These are phyloP conservation scores for Cercospora sp. DNA, from an alignment of 2,329 filamentous ascomycete species.

Conservation along the genomic window DNA sequence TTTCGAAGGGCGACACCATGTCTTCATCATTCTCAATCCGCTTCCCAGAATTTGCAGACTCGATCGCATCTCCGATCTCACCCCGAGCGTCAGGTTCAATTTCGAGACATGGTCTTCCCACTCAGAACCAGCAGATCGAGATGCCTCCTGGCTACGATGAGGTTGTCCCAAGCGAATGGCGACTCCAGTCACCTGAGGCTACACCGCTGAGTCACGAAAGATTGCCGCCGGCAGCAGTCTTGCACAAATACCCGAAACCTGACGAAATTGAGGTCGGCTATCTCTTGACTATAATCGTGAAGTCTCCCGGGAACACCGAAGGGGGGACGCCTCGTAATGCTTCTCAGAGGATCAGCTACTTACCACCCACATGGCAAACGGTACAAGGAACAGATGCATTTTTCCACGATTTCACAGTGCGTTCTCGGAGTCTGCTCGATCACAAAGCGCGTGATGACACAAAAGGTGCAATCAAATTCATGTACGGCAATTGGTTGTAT, in stretches of 20 bases:
- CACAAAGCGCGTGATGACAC: background rate
- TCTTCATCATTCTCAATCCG: background rate
- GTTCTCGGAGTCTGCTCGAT: background rate
- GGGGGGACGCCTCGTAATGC: background rate
- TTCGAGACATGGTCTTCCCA: background rate
- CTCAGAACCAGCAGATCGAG: background rate
- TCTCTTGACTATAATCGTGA: background rate
- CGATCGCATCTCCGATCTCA: background rate
- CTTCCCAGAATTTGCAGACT: slow-evolving; percentile 5
- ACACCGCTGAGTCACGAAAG: background rate
- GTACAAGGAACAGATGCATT: background rate
- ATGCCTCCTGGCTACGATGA: slow-evolving; percentile 4
- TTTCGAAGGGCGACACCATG: background rate
- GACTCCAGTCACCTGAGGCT: background rate
- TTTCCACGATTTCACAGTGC: background rate
- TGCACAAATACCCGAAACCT: background rate
- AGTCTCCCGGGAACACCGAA: background rate
- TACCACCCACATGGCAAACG: background rate
- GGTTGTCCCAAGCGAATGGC: background rate
- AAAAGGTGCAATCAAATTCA: background rate
- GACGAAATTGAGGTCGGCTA: slow-evolving; percentile 1
- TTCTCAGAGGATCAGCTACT: background rate
- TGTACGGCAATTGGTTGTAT: background rate
- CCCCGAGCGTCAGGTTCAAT: background rate
- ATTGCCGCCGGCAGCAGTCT: background rate